Percentiles rank a stretch among this genome's conserved stretches.
phyloP scores from a whole-genome alignment of 108 stramenopile genomes.

The Pseudonitzschia multistriata region DNA sequence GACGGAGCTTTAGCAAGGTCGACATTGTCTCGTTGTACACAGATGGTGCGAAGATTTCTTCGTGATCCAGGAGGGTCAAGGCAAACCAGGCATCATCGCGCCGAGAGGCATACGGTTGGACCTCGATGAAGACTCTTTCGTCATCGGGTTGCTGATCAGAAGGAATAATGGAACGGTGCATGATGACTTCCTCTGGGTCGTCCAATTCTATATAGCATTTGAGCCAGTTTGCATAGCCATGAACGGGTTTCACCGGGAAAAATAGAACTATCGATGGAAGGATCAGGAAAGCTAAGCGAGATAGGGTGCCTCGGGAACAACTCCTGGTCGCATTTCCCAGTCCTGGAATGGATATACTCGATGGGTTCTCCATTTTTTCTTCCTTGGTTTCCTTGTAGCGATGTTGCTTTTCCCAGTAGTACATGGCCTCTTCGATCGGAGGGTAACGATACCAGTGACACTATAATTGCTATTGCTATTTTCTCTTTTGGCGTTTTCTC shows the following conservation, averaged over 20 bases:
- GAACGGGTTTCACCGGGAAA: neutral
- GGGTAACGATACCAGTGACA: no score
- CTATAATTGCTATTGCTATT: no score
- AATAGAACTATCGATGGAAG: neutral
- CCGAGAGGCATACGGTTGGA: conserved; percentile 16
- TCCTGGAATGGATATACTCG: neutral
- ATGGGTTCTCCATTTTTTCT: neutral
- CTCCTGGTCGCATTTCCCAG: neutral
- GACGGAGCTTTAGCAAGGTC: conserved; percentile 18
- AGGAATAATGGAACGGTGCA: conserved; percentile 34
- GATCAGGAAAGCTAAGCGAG: neutral
- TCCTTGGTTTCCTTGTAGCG: neutral
- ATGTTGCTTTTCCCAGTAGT: no score
- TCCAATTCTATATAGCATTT: conserved; percentile 52
- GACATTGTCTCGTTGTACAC: conserved; percentile 2
- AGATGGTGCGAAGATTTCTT: conserved; percentile 7
- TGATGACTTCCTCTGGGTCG: conserved; percentile 36
- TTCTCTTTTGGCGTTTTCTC: no score
- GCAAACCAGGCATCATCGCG: conserved; percentile 12
- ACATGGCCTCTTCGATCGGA: no score
- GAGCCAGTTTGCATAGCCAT: conserved; percentile 43
- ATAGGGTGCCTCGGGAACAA: neutral
- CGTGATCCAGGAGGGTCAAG: neutral
- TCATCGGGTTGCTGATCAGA: conserved; percentile 14
- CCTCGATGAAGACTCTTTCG: conserved; percentile 32